Conservation (phyloP, 768 basidiomycete genomes). For the Boletus speciosus region DNA sequence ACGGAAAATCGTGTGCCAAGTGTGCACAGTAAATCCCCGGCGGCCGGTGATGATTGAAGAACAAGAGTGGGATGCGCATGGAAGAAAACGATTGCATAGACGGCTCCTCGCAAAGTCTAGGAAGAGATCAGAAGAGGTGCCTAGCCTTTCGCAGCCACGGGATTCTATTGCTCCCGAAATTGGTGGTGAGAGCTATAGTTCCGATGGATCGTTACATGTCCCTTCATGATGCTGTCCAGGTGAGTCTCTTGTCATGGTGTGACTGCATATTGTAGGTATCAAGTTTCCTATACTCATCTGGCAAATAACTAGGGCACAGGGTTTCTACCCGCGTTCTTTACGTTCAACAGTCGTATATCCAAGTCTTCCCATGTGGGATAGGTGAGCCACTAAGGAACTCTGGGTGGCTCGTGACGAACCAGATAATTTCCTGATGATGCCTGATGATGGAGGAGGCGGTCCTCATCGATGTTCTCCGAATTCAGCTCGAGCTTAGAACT, state of each 20-base stretch:
- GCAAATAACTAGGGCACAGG: background rate
- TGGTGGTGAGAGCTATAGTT: background rate
- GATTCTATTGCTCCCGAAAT: background rate
- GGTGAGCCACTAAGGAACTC: background rate
- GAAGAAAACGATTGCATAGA: constrained; percentile 52
- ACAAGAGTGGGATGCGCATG: constrained; percentile 53
- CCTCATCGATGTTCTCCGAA: background rate
- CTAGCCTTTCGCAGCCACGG: background rate
- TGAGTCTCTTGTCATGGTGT: constrained; percentile 4
- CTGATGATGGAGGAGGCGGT: background rate
- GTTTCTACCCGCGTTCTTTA: background rate
- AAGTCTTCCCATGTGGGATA: background rate
- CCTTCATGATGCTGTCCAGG: constrained; percentile 8
- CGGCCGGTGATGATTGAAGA: constrained; percentile 66
- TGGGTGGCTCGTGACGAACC: background rate
- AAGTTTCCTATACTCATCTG: background rate
- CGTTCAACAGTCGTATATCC: background rate
- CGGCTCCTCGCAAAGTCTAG: constrained; percentile 37
- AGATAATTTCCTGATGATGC: constrained; percentile 11
- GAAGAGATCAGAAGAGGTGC: constrained; percentile 6
- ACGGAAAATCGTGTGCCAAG: constrained; percentile 54
- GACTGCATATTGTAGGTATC: background rate
- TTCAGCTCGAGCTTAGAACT: background rate
- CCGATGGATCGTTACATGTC: background rate
- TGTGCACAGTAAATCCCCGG: constrained; percentile 56